These are phyloP conservation scores for Blastomyces percursus DNA, from an alignment of 2,329 filamentous ascomycete species.

Conservation along the genomic window DNA sequence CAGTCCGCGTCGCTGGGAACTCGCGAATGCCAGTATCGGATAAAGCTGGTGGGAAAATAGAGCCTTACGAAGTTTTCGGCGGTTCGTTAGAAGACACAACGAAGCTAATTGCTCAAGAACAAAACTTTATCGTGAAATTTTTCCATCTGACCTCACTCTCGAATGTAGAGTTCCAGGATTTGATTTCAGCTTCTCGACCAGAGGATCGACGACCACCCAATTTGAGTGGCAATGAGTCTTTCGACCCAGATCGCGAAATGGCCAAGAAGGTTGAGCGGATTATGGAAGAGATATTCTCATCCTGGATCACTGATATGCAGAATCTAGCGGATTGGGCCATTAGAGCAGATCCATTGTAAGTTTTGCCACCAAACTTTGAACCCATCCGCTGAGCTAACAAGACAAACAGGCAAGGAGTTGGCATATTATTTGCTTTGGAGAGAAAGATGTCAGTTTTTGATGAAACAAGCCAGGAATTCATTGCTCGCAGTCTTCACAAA, in stretches of 20 bases:
- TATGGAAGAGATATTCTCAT: slow-evolving; percentile 81
- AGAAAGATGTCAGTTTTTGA: slow-evolving; percentile 66
- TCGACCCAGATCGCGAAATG: slow-evolving; percentile 79
- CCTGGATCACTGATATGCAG: slow-evolving; percentile 68
- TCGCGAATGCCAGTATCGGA: slow-evolving; percentile 44
- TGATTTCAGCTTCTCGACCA: slow-evolving; percentile 55
- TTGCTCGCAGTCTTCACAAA: slow-evolving; percentile 68
- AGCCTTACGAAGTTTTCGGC: slow-evolving; percentile 71
- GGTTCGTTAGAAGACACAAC: slow-evolving; percentile 71
- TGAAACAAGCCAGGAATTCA: slow-evolving; percentile 87
- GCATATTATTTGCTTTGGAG: slow-evolving; percentile 70
- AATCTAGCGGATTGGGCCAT: slow-evolving; percentile 75
- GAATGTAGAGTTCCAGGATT: slow-evolving; percentile 70
- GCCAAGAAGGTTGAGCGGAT: slow-evolving; percentile 73
- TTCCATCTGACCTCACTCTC: slow-evolving; percentile 88
- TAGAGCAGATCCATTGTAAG: slow-evolving; percentile 68
- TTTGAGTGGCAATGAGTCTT: slow-evolving; percentile 60
- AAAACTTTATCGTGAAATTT: slow-evolving; percentile 95
- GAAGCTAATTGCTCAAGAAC: slow-evolving; percentile 78
- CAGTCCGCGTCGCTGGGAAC: slow-evolving; percentile 39
- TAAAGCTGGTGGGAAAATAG: slow-evolving; percentile 52
- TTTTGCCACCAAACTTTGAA: slow-evolving; percentile 17
- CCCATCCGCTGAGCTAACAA: slow-evolving; percentile 20
- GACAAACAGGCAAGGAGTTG: slow-evolving; percentile 64
- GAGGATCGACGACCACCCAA: slow-evolving; percentile 61